These are phyloP conservation scores for Pythium myriotylum DNA, from an alignment of 352 stramenopile genomes.

Conservation along the genomic window DNA sequence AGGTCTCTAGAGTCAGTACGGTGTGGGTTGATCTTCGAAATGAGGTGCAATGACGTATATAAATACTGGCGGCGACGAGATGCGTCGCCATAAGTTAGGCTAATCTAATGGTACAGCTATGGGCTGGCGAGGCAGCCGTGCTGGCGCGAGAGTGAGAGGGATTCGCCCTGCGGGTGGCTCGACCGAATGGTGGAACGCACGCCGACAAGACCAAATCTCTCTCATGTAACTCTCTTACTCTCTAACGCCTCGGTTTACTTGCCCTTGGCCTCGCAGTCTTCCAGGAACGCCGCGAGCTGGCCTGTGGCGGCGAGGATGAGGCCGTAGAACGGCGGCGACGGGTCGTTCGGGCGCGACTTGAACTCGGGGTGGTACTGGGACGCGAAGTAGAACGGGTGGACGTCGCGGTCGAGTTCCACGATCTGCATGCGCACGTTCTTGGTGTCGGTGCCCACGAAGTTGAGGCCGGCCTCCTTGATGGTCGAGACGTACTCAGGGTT, in stretches of 20 bases:
- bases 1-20: slow-evolving; percentile 1
- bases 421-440: slow-evolving; percentile 99
- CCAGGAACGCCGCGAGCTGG: slow-evolving; percentile 74
- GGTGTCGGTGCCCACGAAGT: slow-evolving; percentile 98
- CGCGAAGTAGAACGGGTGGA: slow-evolving; percentile 99
- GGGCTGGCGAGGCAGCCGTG: not conserved
- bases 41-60: not conserved
- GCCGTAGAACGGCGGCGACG: slow-evolving; percentile 97
- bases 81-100: slow-evolving; percentile 1
- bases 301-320: slow-evolving; percentile 92
- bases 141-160: slow-evolving; percentile 28
- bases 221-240: slow-evolving; percentile 24
- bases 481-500: slow-evolving; percentile 95
- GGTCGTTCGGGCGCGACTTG: slow-evolving; percentile 94
- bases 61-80: not conserved
- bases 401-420: slow-evolving; percentile 93
- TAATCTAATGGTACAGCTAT: slow-evolving; percentile 11
- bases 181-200: slow-evolving; percentile 19
- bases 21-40: no score
- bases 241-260: slow-evolving; percentile 26
- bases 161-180: slow-evolving; percentile 30
- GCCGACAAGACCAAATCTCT: slow-evolving; percentile 24
- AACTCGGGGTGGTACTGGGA: slow-evolving; percentile 99
- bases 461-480: slow-evolving; percentile 92
- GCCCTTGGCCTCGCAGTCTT: slow-evolving; percentile 37